These are phyloP conservation scores for Saturnispora dispora DNA, from an alignment of 805 yeast genomes.

Conservation along the genomic window DNA sequence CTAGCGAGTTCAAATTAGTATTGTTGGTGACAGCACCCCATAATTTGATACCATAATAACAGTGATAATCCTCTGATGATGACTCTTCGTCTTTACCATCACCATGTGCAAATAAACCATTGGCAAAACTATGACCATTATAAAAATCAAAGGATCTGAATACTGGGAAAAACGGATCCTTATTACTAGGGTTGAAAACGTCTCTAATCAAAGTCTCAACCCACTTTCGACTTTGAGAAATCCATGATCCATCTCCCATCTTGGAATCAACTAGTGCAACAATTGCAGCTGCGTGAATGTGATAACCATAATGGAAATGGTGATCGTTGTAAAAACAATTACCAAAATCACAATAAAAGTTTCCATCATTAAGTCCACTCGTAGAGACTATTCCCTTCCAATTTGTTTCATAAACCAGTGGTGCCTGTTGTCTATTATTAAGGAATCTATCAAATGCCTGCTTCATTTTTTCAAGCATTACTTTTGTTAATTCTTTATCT, in stretches of 20 bases:
- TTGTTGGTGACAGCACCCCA: slow-evolving; percentile 60
- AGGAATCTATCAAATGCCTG: slow-evolving; percentile 63
- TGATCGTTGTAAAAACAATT: slow-evolving; percentile 76
- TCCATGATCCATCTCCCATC: slow-evolving; percentile 44
- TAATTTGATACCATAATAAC: slow-evolving; percentile 56
- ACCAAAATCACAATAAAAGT: slow-evolving; percentile 47
- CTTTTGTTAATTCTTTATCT: slow-evolving; percentile 42
- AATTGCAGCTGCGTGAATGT: slow-evolving; percentile 73
- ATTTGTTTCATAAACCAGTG: slow-evolving; percentile 67
- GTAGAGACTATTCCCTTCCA: slow-evolving; percentile 76
- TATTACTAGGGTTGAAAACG: slow-evolving; percentile 50
- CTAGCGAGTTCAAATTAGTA: slow-evolving; percentile 41
- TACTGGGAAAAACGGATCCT: slow-evolving; percentile 52
- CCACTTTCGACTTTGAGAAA: slow-evolving; percentile 40
- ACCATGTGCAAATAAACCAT: slow-evolving; percentile 50
- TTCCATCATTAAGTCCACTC: slow-evolving; percentile 37
- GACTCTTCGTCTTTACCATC: slow-evolving; percentile 71
- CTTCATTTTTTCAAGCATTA: slow-evolving; percentile 50
- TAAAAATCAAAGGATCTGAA: slow-evolving; percentile 63
- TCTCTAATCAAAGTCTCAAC: slow-evolving; percentile 57
- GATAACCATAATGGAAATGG: slow-evolving; percentile 82
- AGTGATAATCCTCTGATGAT: slow-evolving; percentile 62
- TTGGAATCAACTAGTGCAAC: slow-evolving; percentile 55
- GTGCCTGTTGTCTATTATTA: slow-evolving; percentile 56
- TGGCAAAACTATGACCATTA: slow-evolving; percentile 69